phyloP scores from a whole-genome alignment of 345 rosid genomes.

The Microthlaspi erraticum region DNA sequence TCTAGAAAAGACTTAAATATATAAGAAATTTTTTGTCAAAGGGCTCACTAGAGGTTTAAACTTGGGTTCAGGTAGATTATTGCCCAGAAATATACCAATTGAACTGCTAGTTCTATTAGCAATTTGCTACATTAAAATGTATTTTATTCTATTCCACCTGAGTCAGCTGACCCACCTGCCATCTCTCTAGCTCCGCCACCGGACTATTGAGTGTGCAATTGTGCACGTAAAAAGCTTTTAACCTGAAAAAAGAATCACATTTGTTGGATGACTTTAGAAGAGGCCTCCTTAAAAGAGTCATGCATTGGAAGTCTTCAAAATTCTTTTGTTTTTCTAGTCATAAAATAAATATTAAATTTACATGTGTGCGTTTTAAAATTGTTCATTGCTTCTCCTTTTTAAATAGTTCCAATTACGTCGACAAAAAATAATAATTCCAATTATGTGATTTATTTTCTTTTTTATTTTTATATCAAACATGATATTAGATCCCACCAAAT shows the following conservation, averaged over 20 bases:
- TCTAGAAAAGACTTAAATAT: too few relatives aligned
- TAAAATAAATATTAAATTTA: conserved; percentile 29
- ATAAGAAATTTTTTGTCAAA: too few relatives aligned
- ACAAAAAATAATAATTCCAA: too few relatives aligned
- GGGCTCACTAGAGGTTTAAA: too few relatives aligned
- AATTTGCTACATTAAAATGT: too few relatives aligned
- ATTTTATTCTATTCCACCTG: too few relatives aligned
- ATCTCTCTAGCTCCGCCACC: too few relatives aligned
- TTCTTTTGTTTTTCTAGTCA: conserved; percentile 4
- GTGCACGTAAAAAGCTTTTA: conserved; percentile 42
- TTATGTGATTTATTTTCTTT: conserved; percentile 13
- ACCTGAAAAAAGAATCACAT: conserved; percentile 24
- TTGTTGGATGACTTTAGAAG: conserved; percentile 40
- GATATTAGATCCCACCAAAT: conserved; percentile 27
- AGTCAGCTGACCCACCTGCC: too few relatives aligned
- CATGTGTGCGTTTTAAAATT: conserved; percentile 37
- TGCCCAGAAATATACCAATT: too few relatives aligned
- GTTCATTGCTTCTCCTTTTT: conserved; percentile 11
- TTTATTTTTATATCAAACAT: conserved; percentile 2
- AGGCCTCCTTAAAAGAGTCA: conserved; percentile 41
- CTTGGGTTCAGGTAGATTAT: too few relatives aligned
- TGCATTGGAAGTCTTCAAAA: conserved; percentile 23
- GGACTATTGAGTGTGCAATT: conserved; percentile 22
- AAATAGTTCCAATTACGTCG: neutral
- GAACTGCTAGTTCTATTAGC: too few relatives aligned